Conservation (phyloP, 495 filamentous ascomycete species). For the Cercophora scortea region DNA sequence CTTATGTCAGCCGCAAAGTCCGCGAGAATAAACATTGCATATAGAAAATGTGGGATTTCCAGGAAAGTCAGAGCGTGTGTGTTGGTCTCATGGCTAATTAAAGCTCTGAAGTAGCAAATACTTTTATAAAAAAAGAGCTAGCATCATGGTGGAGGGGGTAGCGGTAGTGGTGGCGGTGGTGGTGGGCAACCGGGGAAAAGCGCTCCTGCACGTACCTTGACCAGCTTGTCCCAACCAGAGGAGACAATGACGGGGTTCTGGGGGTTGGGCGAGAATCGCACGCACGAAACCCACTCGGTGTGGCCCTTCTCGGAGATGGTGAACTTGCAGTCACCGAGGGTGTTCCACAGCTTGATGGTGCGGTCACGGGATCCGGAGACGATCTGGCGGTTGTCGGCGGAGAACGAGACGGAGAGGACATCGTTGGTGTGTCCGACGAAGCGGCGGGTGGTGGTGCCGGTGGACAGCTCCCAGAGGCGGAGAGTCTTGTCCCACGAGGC, state of each 20-base stretch:
- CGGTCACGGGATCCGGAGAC: conserved; percentile 97
- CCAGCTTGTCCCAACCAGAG: conserved; percentile 98
- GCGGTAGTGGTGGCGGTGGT: neutral
- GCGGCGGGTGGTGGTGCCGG: conserved; percentile 89
- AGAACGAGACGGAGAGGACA: conserved; percentile 99
- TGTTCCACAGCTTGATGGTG: conserved; percentile 99
- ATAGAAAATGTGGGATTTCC: conserved; percentile 13
- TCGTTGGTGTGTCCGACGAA: conserved; percentile 99
- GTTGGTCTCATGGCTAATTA: conserved; percentile 90
- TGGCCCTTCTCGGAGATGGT: conserved; percentile 99
- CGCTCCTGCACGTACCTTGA: conserved; percentile 70
- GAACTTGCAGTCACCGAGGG: conserved; percentile 99
- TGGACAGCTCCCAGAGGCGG: conserved; percentile 97
- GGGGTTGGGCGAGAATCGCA: conserved; percentile 98
- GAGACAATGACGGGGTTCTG: conserved; percentile 99
- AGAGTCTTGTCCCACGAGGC: conserved; percentile 99
- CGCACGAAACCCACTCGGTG: conserved; percentile 98
- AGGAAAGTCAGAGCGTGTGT: conserved; percentile 78
- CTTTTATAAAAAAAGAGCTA: conserved; percentile 63
- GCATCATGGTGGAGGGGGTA: conserved; percentile 60
- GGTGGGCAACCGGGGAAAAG: neutral
- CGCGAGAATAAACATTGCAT: neutral
- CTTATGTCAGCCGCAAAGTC: conserved; percentile 2
- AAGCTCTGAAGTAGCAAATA: conserved; percentile 99
- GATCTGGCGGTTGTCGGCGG: conserved; percentile 99